A percentile compares a stretch with the other conserved stretches of the same genome.
Evolutionary conservation across 768 basidiomycete species (phyloP).

Genomic region (Mycena polygramma): DNA sequence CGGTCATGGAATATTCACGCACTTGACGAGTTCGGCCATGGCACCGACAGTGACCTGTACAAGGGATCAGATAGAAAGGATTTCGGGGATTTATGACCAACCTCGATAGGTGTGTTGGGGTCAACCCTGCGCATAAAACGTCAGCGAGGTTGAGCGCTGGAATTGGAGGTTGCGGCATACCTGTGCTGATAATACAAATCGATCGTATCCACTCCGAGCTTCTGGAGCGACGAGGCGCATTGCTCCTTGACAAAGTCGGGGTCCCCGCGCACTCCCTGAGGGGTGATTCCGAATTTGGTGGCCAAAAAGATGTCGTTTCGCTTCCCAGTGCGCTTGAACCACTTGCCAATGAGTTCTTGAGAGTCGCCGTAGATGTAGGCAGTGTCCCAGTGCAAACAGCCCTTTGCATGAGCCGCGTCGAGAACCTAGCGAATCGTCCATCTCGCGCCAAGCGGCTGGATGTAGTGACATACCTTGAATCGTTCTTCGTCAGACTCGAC

Average conservation of each 20-base stretch:
- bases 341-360: conserved; percentile 33
- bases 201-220: conserved; percentile 48
- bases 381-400: conserved; percentile 13
- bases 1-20: conserved; percentile 36
- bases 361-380: conserved; percentile 30
- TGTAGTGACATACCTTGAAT: conserved; percentile 54
- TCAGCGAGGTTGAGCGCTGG: not conserved
- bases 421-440: conserved; percentile 15
- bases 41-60: conserved; percentile 47
- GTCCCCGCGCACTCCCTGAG: conserved; percentile 44
- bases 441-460: no score
- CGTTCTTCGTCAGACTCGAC: conserved; percentile 61
- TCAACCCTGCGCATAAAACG: conserved; percentile 31
- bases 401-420: conserved; percentile 22
- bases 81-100: not conserved
- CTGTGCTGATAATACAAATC: conserved; percentile 54
- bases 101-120: conserved; percentile 46
- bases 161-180: conserved; percentile 26
- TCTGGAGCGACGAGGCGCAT: conserved; percentile 49
- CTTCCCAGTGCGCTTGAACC: conserved; percentile 60
- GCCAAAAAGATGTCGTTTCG: conserved; percentile 65
- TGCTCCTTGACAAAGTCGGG: conserved; percentile 52
- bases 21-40: conserved; percentile 54
- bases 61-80: not conserved
- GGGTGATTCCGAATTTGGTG: conserved; percentile 62